A percentile compares a stretch with the other conserved stretches of the same genome.
Conservation (phyloP, 805 yeast genomes). For the Scheffersomyces ergatensis region DNA sequence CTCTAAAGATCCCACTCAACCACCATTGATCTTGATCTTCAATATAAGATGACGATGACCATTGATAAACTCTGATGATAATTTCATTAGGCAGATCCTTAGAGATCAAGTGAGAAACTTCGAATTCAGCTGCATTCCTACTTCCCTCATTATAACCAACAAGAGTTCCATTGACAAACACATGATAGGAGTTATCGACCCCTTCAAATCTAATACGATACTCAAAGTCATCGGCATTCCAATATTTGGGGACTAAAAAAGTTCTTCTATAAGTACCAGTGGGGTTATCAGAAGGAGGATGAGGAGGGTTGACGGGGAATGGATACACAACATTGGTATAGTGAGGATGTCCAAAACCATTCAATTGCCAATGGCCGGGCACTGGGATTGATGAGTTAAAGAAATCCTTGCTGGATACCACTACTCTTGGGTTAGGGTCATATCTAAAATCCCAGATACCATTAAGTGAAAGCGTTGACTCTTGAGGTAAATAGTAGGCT, state of each 20-base stretch:
- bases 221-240: constrained; percentile 7
- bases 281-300: constrained; percentile 26
- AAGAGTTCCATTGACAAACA: constrained; percentile 24
- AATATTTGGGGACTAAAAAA: constrained; percentile 16
- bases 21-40: constrained; percentile 42
- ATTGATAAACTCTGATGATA: constrained; percentile 27
- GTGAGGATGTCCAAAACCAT: constrained; percentile 31
- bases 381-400: constrained; percentile 13
- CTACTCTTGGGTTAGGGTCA: constrained; percentile 6
- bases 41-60: constrained; percentile 28
- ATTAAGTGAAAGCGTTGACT: constrained; percentile 8
- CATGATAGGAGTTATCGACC: constrained; percentile 31
- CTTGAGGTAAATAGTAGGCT: constrained; percentile 12
- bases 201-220: constrained; percentile 32
- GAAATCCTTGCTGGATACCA: constrained; percentile 2
- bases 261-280: constrained; percentile 27
- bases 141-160: constrained; percentile 32
- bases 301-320: constrained; percentile 30
- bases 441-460: constrained; percentile 13
- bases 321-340: constrained; percentile 32
- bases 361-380: constrained; percentile 36
- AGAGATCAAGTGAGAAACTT: constrained; percentile 12
- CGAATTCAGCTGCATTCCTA: constrained; percentile 31
- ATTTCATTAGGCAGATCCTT: constrained; percentile 8
- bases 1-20: constrained; percentile 37